These are phyloP conservation scores for Quercus robur DNA, from an alignment of 306 rosid species.

Conservation along the genomic window DNA sequence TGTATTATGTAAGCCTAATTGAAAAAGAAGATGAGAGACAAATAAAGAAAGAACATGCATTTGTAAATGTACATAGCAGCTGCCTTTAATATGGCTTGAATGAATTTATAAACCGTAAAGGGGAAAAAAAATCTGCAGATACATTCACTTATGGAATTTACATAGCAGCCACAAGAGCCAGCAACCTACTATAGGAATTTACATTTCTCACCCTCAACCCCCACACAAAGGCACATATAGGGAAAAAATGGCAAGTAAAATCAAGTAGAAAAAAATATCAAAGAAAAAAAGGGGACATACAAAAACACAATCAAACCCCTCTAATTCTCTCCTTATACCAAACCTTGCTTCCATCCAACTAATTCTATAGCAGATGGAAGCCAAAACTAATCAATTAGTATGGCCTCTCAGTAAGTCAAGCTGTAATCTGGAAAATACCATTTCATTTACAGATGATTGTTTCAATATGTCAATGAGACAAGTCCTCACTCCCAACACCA, in stretches of 20 bases:
- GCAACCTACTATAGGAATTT: slow-evolving; percentile 75
- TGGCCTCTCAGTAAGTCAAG: slow-evolving; percentile 48
- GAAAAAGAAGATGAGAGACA: neutral
- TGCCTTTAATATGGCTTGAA: slow-evolving; percentile 14
- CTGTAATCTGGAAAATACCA: slow-evolving; percentile 45
- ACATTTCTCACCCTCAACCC: slow-evolving; percentile 91
- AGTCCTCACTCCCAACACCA: slow-evolving; percentile 86
- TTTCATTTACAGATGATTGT: slow-evolving; percentile 61
- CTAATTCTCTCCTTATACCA: slow-evolving; percentile 58
- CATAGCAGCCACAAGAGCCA: slow-evolving; percentile 61
- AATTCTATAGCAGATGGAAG: slow-evolving; percentile 52
- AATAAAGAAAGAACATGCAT: neutral
- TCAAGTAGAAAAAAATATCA: slow-evolving; percentile 21
- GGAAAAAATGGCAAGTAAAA: slow-evolving; percentile 65
- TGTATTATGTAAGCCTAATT: no score
- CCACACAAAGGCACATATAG: slow-evolving; percentile 71
- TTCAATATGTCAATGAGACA: slow-evolving; percentile 54
- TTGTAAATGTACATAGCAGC: slow-evolving; percentile 18
- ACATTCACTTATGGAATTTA: slow-evolving; percentile 67
- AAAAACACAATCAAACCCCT: slow-evolving; percentile 71
- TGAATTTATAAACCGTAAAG: slow-evolving; percentile 30
- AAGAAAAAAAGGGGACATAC: slow-evolving; percentile 17
- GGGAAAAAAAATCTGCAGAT: slow-evolving; percentile 41
- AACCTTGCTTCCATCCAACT: slow-evolving; percentile 40
- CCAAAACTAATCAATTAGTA: slow-evolving; percentile 48